Conservation (phyloP, 2,329 filamentous ascomycete genomes). For the Malbranchea zuffiana region DNA sequence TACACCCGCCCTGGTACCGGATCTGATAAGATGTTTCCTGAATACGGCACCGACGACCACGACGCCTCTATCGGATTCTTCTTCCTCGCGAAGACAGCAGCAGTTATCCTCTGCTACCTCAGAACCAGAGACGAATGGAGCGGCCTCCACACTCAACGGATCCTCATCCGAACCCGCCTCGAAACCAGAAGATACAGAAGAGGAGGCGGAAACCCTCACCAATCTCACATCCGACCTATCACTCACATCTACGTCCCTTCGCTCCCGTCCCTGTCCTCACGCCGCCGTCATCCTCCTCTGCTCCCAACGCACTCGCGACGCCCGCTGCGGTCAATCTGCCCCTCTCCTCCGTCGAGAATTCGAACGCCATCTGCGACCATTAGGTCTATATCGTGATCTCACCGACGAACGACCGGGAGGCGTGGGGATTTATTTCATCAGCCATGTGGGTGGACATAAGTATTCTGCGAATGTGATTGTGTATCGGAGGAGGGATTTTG, state of each 20-base stretch:
- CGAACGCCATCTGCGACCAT: conserved; percentile 72
- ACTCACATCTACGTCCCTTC: conserved; percentile 33
- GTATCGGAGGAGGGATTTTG: conserved; percentile 53
- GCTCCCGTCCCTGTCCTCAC: conserved; percentile 63
- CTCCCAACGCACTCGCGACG: conserved; percentile 87
- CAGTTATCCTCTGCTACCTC: too few relatives aligned
- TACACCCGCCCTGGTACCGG: conserved; percentile 60
- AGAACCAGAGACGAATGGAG: too few relatives aligned
- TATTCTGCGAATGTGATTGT: conserved; percentile 91
- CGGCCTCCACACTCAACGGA: neutral
- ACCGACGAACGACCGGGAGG: conserved; percentile 83
- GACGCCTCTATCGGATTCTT: conserved; percentile 41
- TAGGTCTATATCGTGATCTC: conserved; percentile 75
- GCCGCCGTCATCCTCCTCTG: conserved; percentile 82
- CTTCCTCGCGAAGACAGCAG: neutral
- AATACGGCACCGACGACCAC: conserved; percentile 62
- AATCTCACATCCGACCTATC: conserved; percentile 16
- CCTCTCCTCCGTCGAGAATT: conserved; percentile 81
- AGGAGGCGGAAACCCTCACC: too few relatives aligned
- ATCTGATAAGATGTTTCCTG: conserved; percentile 60
- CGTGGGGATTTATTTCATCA: conserved; percentile 93
- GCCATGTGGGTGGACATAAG: conserved; percentile 92
- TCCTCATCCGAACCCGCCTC: neutral
- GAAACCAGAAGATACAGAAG: neutral
- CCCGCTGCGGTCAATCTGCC: conserved; percentile 85